A percentile compares a stretch with the other conserved stretches of the same genome.
Evolutionary conservation across 2,329 filamentous ascomycete genomes (phyloP).

Genomic region (Colletotrichum salicis): DNA sequence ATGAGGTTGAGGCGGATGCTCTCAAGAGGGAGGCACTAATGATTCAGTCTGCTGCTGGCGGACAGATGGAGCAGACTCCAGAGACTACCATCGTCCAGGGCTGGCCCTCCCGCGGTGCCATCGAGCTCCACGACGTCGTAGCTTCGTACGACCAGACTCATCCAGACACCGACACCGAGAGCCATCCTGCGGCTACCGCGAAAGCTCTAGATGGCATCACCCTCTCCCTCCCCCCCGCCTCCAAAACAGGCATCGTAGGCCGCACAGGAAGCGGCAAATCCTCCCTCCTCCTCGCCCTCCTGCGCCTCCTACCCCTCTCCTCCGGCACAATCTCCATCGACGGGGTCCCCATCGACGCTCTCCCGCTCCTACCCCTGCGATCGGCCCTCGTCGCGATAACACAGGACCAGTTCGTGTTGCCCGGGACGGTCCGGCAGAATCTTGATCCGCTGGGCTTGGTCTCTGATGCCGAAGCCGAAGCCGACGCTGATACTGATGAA

Average conservation of each 20-base stretch:
- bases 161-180: slow-evolving; percentile 38
- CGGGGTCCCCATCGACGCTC: slow-evolving; percentile 21
- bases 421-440: slow-evolving; percentile 61
- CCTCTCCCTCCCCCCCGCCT: slow-evolving; percentile 42
- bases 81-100: slow-evolving; percentile 33
- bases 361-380: slow-evolving; percentile 36
- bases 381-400: slow-evolving; percentile 35
- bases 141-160: slow-evolving; percentile 7
- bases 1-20: slow-evolving; percentile 41
- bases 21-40: not conserved
- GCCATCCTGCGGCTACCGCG: not conserved
- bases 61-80: not conserved
- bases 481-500: too few species aligned
- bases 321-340: slow-evolving; percentile 50
- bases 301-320: slow-evolving; percentile 58
- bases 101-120: slow-evolving; percentile 47
- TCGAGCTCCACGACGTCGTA: slow-evolving; percentile 44
- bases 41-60: not conserved
- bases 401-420: slow-evolving; percentile 28
- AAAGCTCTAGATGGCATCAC: slow-evolving; percentile 53
- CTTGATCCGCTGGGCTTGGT: slow-evolving; percentile 52
- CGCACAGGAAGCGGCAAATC: slow-evolving; percentile 45
- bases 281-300: slow-evolving; percentile 45
- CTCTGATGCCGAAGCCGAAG: not conserved
- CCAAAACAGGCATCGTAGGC: slow-evolving; percentile 50